These are phyloP conservation scores for Chlorella sp. DNA, from an alignment of 139 green algal genomes.

Conservation along the genomic window DNA sequence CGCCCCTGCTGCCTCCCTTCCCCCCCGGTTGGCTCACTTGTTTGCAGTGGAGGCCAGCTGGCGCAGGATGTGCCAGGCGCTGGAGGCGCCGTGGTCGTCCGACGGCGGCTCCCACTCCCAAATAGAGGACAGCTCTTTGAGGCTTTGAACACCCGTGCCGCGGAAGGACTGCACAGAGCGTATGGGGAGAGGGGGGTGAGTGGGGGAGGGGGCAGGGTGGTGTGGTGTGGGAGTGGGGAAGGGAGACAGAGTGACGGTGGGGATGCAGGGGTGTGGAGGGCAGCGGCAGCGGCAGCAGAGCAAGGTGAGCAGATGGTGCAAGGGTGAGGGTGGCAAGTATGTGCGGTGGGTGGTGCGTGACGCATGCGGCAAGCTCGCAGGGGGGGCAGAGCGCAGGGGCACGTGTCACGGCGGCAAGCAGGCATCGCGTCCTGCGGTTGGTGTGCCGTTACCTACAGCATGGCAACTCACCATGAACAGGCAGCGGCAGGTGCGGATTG, in stretches of 20 bases:
- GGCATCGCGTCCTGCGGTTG: background rate
- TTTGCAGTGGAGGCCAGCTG: slow-evolving; percentile 27
- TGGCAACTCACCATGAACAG: background rate
- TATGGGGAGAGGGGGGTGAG: background rate
- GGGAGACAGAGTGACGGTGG: background rate
- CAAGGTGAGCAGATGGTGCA: background rate
- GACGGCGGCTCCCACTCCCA: slow-evolving; percentile 40
- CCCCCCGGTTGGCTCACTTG: background rate
- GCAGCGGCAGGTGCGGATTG: background rate
- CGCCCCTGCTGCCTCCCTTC: background rate
- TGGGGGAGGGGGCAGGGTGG: no score
- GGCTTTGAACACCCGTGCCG: background rate
- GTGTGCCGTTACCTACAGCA: no score
- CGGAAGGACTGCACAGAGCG: background rate
- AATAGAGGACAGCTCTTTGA: slow-evolving; percentile 18
- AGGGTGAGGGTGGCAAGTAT: no score
- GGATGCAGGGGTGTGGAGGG: background rate
- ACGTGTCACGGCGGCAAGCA: background rate
- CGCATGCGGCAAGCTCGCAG: no score
- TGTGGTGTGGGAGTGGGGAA: background rate
- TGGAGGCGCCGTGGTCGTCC: background rate
- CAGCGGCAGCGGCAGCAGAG: background rate
- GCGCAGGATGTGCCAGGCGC: slow-evolving; percentile 40
- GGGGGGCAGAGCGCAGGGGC: background rate
- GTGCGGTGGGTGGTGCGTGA: no score